phyloP scores from a whole-genome alignment of 169 alveolate genomes.

The Plasmodium inui region DNA sequence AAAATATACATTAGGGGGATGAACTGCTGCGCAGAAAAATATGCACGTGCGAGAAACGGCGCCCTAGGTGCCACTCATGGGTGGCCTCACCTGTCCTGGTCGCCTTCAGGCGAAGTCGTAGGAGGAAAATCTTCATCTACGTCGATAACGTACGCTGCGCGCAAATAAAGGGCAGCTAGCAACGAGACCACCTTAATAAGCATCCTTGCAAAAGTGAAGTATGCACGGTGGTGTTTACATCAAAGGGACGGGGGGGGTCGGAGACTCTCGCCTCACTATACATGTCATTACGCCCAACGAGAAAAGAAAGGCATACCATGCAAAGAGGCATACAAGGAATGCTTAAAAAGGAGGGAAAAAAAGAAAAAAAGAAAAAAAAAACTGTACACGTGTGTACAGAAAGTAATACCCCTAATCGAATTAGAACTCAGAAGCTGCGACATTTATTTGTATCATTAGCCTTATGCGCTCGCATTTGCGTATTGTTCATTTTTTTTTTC shows the following conservation, averaged over 20 bases:
- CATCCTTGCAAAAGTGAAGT: neutral
- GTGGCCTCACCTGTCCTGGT: neutral
- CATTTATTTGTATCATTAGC: neutral
- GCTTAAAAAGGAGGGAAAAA: neutral
- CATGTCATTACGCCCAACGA: neutral
- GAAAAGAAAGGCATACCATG: neutral
- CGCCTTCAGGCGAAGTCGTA: neutral
- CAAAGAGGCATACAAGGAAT: neutral
- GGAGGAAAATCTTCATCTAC: neutral
- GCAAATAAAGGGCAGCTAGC: neutral
- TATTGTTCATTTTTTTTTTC: neutral
- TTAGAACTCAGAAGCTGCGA: neutral
- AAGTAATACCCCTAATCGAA: neutral
- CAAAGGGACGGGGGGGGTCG: neutral
- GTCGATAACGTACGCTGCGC: neutral
- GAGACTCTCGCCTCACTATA: neutral
- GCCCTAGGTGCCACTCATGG: neutral
- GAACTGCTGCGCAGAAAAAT: neutral
- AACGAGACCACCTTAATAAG: neutral
- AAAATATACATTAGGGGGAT: neutral
- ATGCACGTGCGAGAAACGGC: neutral
- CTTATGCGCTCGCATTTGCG: neutral
- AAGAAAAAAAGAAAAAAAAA: neutral
- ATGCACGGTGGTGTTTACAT: neutral
- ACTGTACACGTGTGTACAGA: neutral